Evolutionary conservation across 2,329 filamentous ascomycete genomes (phyloP).

Genomic region (Sporothrix globosa): DNA sequence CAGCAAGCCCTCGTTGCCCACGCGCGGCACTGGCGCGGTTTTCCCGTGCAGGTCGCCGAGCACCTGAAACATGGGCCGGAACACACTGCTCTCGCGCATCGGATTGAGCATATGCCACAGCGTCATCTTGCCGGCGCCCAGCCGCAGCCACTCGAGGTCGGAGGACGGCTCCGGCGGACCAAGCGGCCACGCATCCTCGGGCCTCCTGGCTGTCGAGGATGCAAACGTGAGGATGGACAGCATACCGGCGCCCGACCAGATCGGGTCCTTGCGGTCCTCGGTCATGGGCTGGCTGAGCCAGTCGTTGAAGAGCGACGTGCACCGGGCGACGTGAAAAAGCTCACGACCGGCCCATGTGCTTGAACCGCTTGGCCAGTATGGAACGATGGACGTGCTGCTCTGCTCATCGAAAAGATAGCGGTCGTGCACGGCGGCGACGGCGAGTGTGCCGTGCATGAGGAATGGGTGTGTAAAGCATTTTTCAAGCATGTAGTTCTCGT

Average conservation of each 20-base stretch:
- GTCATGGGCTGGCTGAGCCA: slow-evolving; percentile 44
- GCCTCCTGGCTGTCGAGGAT: slow-evolving; percentile 43
- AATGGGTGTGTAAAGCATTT: slow-evolving; percentile 48
- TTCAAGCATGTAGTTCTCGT: slow-evolving; percentile 40
- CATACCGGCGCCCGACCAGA: slow-evolving; percentile 53
- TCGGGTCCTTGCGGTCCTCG: slow-evolving; percentile 47
- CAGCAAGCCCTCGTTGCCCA: slow-evolving; percentile 33
- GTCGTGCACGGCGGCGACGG: slow-evolving; percentile 49
- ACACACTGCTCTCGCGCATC: slow-evolving; percentile 45
- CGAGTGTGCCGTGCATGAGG: slow-evolving; percentile 53
- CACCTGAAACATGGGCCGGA: slow-evolving; percentile 44
- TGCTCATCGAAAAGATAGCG: slow-evolving; percentile 39
- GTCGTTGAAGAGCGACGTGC: slow-evolving; percentile 47
- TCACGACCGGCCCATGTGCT: slow-evolving; percentile 44
- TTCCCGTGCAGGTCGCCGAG: slow-evolving; percentile 40
- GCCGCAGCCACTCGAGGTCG: slow-evolving; percentile 45
- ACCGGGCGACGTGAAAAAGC: slow-evolving; percentile 50
- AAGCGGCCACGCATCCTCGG: slow-evolving; percentile 45
- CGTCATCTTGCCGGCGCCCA: slow-evolving; percentile 46
- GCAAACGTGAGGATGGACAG: slow-evolving; percentile 49
- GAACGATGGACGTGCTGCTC: slow-evolving; percentile 34
- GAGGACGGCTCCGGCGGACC: slow-evolving; percentile 32
- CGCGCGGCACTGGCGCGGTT: background rate
- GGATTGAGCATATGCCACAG: slow-evolving; percentile 45
- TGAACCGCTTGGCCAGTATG: background rate